Evolutionary conservation across 2,329 filamentous ascomycete genomes (phyloP), one percentile per base, ranked within the genome.

Genomic region (Arthrobotrys musiformis): DNA sequence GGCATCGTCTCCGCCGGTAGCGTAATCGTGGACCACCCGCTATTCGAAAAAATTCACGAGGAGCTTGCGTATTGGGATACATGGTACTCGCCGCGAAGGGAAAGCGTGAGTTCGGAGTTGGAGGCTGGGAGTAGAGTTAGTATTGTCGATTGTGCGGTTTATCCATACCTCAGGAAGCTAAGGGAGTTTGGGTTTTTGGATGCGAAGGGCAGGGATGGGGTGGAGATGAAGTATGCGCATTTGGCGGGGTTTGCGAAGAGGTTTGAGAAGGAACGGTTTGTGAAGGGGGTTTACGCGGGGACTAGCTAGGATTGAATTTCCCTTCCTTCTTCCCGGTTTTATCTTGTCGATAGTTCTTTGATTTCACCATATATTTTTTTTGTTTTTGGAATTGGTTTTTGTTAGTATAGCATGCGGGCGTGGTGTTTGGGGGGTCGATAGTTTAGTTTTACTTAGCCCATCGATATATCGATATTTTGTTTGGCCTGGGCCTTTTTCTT

Each of bases 41-140:
- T 77, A n/a, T 77, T 77, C 26, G 66, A 70, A 13, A 77, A 70
- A n/a, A 61, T 70, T 3, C 73, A 77, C 33, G 63, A 70, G n/a
- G 73, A 77, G 54, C 33, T 77, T 26, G 26, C 17, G 19, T 67
- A 70, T 24, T 77, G 73, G 73, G 66, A 77, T 15, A n/a, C 26
- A 9, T 77, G 73, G 73, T 77, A 77, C 26, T 52, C 46, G 30
- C 66, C 66, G 44, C 33, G 56, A 26, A 77, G 67, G 35, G 66
- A 61, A 24, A 73, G 69, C 30, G 50, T 73, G 40, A 73, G 61
- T 13, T 58, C 60, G 4, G 52, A 70, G 22, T 26, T 13, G 11
- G 64, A 58, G 8, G 42, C 19, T 0, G 64, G 58, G 4, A 77
- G 73, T n/a, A 77, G 66, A n/a, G 66, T 70, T 19, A 77, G 30